Base-by-base conservation (phyloP, 1,284 basidiomycete genomes). In the Puccinia hordei region DNA sequence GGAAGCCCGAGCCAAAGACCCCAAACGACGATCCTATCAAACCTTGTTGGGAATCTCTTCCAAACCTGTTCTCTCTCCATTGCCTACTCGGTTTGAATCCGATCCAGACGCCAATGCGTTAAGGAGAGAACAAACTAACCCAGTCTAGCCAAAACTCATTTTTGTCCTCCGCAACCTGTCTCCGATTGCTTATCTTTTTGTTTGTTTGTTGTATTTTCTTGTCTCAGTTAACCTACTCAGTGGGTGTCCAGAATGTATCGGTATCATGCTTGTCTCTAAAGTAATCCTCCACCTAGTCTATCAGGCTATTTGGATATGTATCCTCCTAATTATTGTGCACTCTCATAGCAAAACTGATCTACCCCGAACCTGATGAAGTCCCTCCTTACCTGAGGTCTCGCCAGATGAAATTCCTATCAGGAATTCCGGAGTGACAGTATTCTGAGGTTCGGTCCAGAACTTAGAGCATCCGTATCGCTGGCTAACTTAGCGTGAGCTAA, bases 11-110 rank as follows among this genome's bases (percentile, higher is more conserved):
- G 77, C 77, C 33, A 80, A 73, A 53, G 69, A 80, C 22, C 77
- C 77, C n/a, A 80, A 80, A 65, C 66, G 77, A 35, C 8, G 59
- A 33, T 80, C 77, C 44, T 80, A 80, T 27, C 77, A 80, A 80
- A 41, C 77, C 44, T 80, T 80, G 57, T 24, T 73, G 2, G 68
- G 68, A 10, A n/a, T 35, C 9, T 30, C 68, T 15, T 73, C 77
- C 12, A 79, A 71, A 41, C 61, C 61, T 51, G 46, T 30, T 19
- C 44, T 35, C n/a, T 57, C 53, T 13, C 49, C 49, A 13, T 33
- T 69, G 41, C 51, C 65, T 12, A 79, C 65, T 13, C 35, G 17
- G 15, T 69, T 57, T 22, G 65, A 57, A 35, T 65, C 59, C 13
- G 59, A 72, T 30, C 59, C 59, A 38, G 68, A 72, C 38, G 30